Percentiles rank a stretch among this genome's conserved stretches.
Evolutionary conservation across 2,329 filamentous ascomycete species (phyloP).

Genomic region (Colletotrichum sp.): DNA sequence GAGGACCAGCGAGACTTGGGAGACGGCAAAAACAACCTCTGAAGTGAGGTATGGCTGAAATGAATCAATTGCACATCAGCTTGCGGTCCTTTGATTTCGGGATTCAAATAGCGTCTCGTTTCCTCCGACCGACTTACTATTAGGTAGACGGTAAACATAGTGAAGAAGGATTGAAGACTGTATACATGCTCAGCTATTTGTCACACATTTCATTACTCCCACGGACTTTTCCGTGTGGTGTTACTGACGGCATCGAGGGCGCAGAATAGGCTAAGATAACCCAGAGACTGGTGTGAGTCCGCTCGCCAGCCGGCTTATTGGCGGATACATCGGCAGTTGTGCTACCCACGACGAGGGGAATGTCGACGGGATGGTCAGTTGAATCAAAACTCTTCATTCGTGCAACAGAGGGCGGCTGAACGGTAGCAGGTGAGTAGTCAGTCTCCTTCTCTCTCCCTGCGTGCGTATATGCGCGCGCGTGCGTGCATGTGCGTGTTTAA

Average conservation of each 20-base stretch:
- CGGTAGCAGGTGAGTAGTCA: not conserved
- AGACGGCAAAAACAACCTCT: not conserved
- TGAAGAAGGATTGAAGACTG: not conserved
- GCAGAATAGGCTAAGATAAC: not conserved
- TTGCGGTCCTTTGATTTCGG: not conserved
- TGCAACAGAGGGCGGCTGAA: not conserved
- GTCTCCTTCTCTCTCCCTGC: not conserved
- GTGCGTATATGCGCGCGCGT: not conserved
- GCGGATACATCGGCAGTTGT: not conserved
- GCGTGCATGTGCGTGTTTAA: not conserved
- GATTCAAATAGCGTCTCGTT: not conserved
- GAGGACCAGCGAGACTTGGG: not conserved
- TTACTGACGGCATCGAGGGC: not conserved
- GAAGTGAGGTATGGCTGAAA: not conserved
- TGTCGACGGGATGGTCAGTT: not conserved
- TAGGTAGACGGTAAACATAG: not conserved
- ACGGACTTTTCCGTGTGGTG: not conserved
- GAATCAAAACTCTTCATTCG: not conserved
- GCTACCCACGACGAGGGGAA: not conserved
- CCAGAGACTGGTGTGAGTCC: not conserved
- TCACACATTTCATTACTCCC: not conserved
- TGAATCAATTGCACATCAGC: not conserved
- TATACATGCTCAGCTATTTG: not conserved
- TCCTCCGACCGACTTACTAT: not conserved
- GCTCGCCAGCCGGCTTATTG: not conserved